Conservation (phyloP, 345 rosid species). For the Moricandia moricandioides region DNA sequence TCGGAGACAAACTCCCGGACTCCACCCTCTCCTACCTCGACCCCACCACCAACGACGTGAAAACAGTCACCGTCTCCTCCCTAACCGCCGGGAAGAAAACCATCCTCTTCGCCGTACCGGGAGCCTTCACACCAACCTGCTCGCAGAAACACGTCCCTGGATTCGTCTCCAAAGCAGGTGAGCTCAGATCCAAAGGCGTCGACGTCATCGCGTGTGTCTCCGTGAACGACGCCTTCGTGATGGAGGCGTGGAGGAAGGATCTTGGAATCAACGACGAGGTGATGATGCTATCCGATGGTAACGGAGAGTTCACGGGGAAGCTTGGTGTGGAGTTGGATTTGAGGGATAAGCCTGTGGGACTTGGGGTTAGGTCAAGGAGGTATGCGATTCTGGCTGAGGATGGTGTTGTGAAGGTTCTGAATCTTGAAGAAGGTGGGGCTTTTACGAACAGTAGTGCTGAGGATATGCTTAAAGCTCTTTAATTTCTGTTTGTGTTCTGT, state of each 20-base stretch:
- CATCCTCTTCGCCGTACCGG: constrained; percentile 83
- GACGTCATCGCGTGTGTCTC: constrained; percentile 79
- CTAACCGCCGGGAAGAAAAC: constrained; percentile 65
- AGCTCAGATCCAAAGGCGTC: constrained; percentile 76
- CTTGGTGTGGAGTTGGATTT: constrained; percentile 79
- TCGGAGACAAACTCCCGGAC: constrained; percentile 79
- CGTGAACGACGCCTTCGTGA: constrained; percentile 87
- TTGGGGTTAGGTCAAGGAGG: constrained; percentile 46
- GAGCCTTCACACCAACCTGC: constrained; percentile 94
- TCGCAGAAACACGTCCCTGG: constrained; percentile 92
- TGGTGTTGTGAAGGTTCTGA: constrained; percentile 77
- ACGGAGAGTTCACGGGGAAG: constrained; percentile 71
- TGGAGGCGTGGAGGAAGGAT: constrained; percentile 79
- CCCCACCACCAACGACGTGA: constrained; percentile 58
- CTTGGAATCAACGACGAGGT: constrained; percentile 70
- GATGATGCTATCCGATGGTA: constrained; percentile 69
- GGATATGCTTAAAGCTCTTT: constrained; percentile 72
- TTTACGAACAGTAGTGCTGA: constrained; percentile 82
- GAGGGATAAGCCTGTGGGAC: constrained; percentile 73
- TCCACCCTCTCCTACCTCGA: constrained; percentile 83
- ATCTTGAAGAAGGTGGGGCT: constrained; percentile 90
- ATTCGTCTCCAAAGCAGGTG: constrained; percentile 69
- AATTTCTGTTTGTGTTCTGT: constrained; percentile 16
- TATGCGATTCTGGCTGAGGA: constrained; percentile 76
- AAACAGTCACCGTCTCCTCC: constrained; percentile 70